These are phyloP conservation scores for Calonectria ilicicola DNA, from an alignment of 2,329 filamentous ascomycete species.

Conservation along the genomic window DNA sequence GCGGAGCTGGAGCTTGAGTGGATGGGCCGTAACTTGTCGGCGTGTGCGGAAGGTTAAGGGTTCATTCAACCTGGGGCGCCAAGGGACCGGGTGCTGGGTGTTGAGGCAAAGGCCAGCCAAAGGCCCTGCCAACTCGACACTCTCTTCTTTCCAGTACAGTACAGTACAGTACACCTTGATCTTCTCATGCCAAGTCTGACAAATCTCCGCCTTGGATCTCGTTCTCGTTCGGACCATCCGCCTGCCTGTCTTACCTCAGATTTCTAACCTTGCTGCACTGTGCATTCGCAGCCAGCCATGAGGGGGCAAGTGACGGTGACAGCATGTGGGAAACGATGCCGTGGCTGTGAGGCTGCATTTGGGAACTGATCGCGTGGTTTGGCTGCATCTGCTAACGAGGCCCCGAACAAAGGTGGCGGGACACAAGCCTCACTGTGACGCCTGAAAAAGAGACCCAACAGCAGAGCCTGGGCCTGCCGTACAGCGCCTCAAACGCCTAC, in stretches of 20 bases:
- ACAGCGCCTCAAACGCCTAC: background rate
- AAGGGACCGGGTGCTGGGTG: background rate
- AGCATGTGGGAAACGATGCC: background rate
- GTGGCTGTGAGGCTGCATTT: slow-evolving; percentile 23
- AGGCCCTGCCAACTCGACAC: background rate
- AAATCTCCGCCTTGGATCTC: background rate
- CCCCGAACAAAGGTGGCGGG: background rate
- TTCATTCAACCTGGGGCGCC: background rate
- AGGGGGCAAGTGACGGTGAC: background rate
- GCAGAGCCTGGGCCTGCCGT: background rate
- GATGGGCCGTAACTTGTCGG: slow-evolving; percentile 6
- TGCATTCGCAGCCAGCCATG: background rate
- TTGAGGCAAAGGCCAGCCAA: background rate
- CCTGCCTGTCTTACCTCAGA: slow-evolving; percentile 1
- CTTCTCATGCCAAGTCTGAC: too few species aligned
- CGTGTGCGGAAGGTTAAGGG: background rate
- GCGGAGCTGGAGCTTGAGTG: background rate
- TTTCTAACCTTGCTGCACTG: background rate
- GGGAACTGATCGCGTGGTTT: slow-evolving; percentile 44
- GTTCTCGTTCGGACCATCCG: background rate
- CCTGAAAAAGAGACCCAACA: background rate
- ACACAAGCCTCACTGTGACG: slow-evolving; percentile 5
- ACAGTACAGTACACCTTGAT: too few species aligned
- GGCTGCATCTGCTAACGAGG: background rate
- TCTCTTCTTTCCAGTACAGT: background rate